Evolutionary conservation across 192 early-diverging fungal genomes (phyloP).

Genomic region (Coemansia aciculifera): DNA sequence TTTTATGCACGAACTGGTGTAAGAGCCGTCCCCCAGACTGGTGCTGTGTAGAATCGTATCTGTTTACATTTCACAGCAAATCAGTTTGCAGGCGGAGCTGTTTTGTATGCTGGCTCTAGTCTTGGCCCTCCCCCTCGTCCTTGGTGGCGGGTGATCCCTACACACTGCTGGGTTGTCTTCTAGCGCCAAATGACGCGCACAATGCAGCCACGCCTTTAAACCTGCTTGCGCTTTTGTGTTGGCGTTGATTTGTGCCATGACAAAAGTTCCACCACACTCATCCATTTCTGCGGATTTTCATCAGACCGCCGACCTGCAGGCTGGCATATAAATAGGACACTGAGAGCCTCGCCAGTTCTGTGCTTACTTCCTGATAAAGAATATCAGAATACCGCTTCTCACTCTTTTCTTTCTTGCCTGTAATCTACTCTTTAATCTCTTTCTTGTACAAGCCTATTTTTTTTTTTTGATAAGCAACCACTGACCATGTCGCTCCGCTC

Average conservation of each 20-base stretch:
- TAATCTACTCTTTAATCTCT: neutral
- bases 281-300: slow-evolving; percentile 8
- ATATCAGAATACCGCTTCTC: neutral
- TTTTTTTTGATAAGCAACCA: neutral
- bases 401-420: neutral
- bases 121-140: neutral
- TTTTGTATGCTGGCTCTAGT: neutral
- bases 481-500: slow-evolving; percentile 6
- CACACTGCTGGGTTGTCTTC: neutral
- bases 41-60: slow-evolving; percentile 3
- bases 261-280: neutral
- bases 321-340: slow-evolving; percentile 9
- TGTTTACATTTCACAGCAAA: neutral
- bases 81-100: neutral
- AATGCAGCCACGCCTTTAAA: neutral
- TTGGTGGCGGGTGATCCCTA: slow-evolving; percentile 5
- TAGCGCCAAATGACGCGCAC: neutral
- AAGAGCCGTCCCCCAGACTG: neutral
- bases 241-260: neutral
- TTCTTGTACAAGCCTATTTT: neutral
- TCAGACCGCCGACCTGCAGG: slow-evolving; percentile 6
- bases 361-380: neutral
- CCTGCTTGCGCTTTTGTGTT: neutral
- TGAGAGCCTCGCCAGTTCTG: neutral
- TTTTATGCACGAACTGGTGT: neutral